phyloP scores from a whole-genome alignment of 257 asterid genomes.

The Solanum infundibuliforme region DNA sequence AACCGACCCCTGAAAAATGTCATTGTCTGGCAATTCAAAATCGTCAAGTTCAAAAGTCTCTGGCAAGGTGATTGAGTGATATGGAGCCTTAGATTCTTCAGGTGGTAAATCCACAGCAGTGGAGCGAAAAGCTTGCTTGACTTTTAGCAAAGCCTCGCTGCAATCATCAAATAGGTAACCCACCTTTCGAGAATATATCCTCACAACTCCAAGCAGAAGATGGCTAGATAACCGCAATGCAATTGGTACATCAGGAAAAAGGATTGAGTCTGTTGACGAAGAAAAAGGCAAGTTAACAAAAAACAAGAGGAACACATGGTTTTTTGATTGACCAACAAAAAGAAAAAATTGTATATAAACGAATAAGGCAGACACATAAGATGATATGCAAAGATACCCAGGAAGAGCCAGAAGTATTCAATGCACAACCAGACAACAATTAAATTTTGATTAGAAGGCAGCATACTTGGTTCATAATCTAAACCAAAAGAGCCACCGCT shows the following conservation, averaged over 20 bases:
- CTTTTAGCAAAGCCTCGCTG: conserved; percentile 88
- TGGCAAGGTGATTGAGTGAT: conserved; percentile 94
- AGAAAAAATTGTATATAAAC: not conserved
- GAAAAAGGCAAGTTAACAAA: conserved; percentile 9
- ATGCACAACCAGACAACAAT: not conserved
- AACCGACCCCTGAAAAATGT: conserved; percentile 76
- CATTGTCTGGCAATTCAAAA: conserved; percentile 97
- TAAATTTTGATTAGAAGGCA: not conserved
- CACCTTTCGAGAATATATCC: conserved; percentile 90
- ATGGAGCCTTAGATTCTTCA: conserved; percentile 97
- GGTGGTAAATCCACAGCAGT: conserved; percentile 98
- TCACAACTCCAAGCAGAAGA: conserved; percentile 96
- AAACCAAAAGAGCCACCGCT: not conserved
- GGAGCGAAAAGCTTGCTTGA: conserved; percentile 97
- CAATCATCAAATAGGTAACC: conserved; percentile 95
- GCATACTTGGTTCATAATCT: not conserved
- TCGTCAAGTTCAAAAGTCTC: conserved; percentile 99
- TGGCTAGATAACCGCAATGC: conserved; percentile 98
- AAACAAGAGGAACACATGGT: not conserved
- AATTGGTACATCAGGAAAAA: conserved; percentile 92
- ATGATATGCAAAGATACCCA: not conserved
- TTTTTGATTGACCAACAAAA: not conserved
- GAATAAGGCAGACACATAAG: not conserved
- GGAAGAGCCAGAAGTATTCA: not conserved
- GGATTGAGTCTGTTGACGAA: conserved; percentile 72